Base-by-base conservation (phyloP, 2,329 filamentous ascomycete species). In the Chaetomiaceae sp. region DNA sequence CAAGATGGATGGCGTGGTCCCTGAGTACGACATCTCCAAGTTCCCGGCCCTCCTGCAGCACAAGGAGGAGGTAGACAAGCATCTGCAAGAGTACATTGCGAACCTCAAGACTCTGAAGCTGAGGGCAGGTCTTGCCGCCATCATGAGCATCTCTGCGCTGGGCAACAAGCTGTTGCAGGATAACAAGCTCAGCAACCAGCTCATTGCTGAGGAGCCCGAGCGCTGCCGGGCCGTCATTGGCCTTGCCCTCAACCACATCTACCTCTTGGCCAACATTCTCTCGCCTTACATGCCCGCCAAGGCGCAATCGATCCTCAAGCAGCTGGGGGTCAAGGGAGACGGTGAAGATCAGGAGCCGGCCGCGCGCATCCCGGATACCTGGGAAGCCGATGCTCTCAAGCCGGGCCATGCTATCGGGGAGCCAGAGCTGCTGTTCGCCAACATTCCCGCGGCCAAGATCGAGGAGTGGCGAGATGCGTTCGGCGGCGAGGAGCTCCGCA, bases 201-300 rank as follows among this genome's bases (percentile, higher is more conserved):
- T 76, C 38, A 69, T 83, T 20, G 71, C 74, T 3, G 78, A 80
- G 31, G 70, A 81, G 60, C 79, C 79, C 0, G 77, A 76, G 46
- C 76, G 78, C 33, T 81, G 78, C 55, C 72, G 74, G 33, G 75
- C 77, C 6, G 78, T 83, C n/a, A 78, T 95, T 50, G 87, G 89
- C 51, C 76, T 91, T n/a, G 89, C 87, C 1, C 76, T 95, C 56
- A 95, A 95, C 72, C 82, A 91, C 59, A 84, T 92, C 50, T 84
- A 92, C 66, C 83, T 96, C 29, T 79, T 95, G 44, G 88, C 91
- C 20, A 85, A 83, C 50, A 74, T 96, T 39, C 81, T 91, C 53
- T 82, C 84, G 48, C 91, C 91, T 0, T 96, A 92, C 72, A 89
- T 96, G 78, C 91, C 90, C 37, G 79, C 80, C n/a, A 91, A 87